Percentiles rank a stretch among this genome's conserved stretches.
phyloP scores from a whole-genome alignment of 2,329 filamentous ascomycete genomes.

The Epichloe gansuensis region DNA sequence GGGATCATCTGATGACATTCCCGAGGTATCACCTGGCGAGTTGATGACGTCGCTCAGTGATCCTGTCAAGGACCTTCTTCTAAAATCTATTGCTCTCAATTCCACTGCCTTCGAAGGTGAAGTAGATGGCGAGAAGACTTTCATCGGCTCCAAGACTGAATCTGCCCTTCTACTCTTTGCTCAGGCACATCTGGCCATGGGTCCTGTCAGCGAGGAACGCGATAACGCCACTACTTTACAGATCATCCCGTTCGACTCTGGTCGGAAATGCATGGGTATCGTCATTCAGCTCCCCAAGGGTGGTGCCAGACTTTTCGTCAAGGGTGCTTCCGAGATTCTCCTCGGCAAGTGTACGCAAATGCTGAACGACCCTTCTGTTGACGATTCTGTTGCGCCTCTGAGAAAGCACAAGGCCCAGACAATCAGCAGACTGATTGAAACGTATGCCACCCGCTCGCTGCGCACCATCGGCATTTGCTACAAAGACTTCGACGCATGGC shows the following conservation, averaged over 20 bases:
- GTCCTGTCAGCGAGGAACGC: constrained; percentile 49
- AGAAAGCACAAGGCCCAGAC: constrained; percentile 40
- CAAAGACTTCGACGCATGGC: constrained; percentile 76
- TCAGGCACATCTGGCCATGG: constrained; percentile 53
- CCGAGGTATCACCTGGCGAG: constrained; percentile 31
- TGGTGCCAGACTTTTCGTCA: constrained; percentile 43
- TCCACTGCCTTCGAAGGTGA: constrained; percentile 69
- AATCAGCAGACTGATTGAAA: constrained; percentile 56
- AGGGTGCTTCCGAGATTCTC: constrained; percentile 54
- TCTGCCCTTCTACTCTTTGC: constrained; percentile 61
- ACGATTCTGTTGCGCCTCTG: constrained; percentile 29
- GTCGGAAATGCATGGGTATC: constrained; percentile 59
- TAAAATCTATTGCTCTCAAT: constrained; percentile 50
- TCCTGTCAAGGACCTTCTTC: constrained; percentile 38
- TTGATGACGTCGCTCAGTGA: constrained; percentile 32
- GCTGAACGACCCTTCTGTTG: constrained; percentile 34
- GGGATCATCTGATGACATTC: constrained; percentile 16
- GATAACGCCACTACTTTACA: constrained; percentile 47
- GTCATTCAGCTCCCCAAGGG: constrained; percentile 40
- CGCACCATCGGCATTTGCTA: constrained; percentile 77
- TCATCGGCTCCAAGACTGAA: constrained; percentile 68
- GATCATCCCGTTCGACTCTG: constrained; percentile 63
- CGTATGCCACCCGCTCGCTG: constrained; percentile 67
- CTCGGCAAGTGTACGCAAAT: constrained; percentile 41
- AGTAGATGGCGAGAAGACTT: constrained; percentile 50